These are phyloP conservation scores for Populus deltoides DNA, from an alignment of 345 rosid genomes.

Conservation along the genomic window DNA sequence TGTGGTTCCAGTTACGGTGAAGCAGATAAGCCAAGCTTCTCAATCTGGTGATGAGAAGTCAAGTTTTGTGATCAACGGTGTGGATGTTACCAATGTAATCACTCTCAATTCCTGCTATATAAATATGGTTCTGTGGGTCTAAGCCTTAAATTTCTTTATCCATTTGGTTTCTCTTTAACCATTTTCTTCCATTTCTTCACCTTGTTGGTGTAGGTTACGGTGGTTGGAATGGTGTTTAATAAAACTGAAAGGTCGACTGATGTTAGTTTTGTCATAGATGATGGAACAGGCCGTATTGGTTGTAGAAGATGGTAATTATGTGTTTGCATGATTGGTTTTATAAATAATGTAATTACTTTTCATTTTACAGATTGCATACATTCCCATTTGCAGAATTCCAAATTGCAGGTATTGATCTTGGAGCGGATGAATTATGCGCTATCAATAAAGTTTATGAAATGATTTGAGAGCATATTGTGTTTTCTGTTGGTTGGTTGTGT, in stretches of 20 bases:
- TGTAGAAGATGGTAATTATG: constrained; percentile 71
- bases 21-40: constrained; percentile 74
- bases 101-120: neutral
- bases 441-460: neutral
- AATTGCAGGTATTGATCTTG: accelerated
- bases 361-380: accelerated
- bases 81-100: constrained; percentile 57
- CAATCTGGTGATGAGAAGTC: constrained; percentile 79
- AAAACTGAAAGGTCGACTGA: constrained; percentile 60
- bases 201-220: constrained; percentile 48
- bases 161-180: neutral
- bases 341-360: no score
- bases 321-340: neutral
- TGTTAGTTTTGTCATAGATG: constrained; percentile 64
- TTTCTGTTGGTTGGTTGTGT: neutral
- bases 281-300: constrained; percentile 80
- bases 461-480: neutral
- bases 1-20: constrained; percentile 71
- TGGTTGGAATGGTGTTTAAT: constrained; percentile 70
- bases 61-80: constrained; percentile 54
- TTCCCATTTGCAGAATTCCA: accelerated
- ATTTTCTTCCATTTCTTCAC: neutral
- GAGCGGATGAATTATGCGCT: no score
- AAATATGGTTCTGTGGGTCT: no score
- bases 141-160: neutral